Evolutionary conservation across 805 yeast species (phyloP).

Genomic region (Suhomyces emberorum): DNA sequence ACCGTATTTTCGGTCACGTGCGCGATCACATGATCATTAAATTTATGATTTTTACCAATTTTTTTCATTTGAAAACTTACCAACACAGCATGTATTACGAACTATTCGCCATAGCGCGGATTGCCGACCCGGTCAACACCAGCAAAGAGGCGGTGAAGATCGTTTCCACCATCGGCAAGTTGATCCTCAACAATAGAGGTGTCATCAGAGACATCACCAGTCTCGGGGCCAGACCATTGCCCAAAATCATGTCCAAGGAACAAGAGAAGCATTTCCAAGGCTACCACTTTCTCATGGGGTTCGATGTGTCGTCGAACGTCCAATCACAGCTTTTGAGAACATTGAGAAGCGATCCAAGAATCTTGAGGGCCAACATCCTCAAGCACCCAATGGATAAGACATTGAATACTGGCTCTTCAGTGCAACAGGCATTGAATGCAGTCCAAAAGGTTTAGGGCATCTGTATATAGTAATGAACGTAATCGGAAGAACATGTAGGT

Average conservation of each 20-base stretch:
- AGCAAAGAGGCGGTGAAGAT: slow-evolving; percentile 41
- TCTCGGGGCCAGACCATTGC: slow-evolving; percentile 74
- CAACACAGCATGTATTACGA: slow-evolving; percentile 73
- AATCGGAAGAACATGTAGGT: background rate
- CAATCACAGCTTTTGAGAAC: slow-evolving; percentile 83
- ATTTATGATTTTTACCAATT: background rate
- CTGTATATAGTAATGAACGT: slow-evolving; percentile 9
- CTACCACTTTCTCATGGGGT: slow-evolving; percentile 78
- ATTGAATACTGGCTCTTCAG: slow-evolving; percentile 55
- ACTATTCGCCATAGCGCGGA: slow-evolving; percentile 85
- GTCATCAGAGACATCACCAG: slow-evolving; percentile 82
- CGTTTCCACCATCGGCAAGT: slow-evolving; percentile 70
- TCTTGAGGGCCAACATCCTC: slow-evolving; percentile 72
- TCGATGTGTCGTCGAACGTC: slow-evolving; percentile 82
- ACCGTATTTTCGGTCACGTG: background rate
- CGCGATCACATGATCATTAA: background rate
- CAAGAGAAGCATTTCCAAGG: slow-evolving; percentile 92
- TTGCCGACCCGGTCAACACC: slow-evolving; percentile 49
- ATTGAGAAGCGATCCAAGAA: slow-evolving; percentile 84
- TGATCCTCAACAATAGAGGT: slow-evolving; percentile 86
- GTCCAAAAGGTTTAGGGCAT: slow-evolving; percentile 9
- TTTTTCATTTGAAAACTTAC: background rate
- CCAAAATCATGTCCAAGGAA: slow-evolving; percentile 77
- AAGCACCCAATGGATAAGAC: slow-evolving; percentile 54
- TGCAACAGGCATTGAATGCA: slow-evolving; percentile 14